Conservation (phyloP, 139 green algal genomes). For the Ettlia oleoabundans region DNA sequence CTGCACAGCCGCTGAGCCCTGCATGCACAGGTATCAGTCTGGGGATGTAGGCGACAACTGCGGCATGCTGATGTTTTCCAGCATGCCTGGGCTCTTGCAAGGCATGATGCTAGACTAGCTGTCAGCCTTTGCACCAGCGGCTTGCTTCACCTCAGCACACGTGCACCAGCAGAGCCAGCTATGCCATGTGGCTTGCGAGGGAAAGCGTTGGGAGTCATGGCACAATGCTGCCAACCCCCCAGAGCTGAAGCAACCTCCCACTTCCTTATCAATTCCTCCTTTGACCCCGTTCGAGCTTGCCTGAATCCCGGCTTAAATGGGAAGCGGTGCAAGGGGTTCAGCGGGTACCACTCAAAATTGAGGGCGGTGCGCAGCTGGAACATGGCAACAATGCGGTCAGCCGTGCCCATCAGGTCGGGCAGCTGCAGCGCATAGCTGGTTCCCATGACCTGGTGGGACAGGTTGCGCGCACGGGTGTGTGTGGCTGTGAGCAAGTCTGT, state of each 20-base stretch:
- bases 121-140: no score
- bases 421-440: neutral
- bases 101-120: no score
- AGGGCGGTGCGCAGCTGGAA: constrained; percentile 16
- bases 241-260: neutral
- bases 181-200: no score
- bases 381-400: constrained; percentile 1
- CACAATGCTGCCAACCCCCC: neutral
- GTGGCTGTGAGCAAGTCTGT: no score
- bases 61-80: no score
- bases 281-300: neutral
- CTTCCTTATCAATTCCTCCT: neutral
- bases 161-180: no score
- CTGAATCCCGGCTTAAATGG: neutral
- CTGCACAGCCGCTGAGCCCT: neutral
- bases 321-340: neutral
- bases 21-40: neutral
- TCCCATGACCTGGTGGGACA: constrained; percentile 3
- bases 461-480: neutral
- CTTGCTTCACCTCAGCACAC: no score
- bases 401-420: neutral
- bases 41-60: no score
- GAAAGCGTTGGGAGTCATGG: neutral
- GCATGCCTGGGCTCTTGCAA: no score
- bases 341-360: constrained; percentile 19